Evolutionary conservation across 768 basidiomycete genomes (phyloP).

Genomic region (Boletus subcaerulescens): DNA sequence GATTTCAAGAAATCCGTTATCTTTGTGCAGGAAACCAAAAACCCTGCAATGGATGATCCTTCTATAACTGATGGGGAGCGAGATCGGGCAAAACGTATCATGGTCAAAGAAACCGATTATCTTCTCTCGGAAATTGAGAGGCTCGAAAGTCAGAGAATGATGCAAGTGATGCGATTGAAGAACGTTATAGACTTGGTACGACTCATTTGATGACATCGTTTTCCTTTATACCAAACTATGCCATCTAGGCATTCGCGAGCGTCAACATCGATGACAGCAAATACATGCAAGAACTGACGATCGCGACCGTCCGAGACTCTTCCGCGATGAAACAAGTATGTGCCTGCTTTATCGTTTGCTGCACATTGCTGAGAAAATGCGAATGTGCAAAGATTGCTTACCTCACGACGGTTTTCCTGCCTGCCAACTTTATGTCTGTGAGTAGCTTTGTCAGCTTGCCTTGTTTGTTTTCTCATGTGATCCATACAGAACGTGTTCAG

Average conservation of each 20-base stretch:
- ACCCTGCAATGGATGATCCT: constrained; percentile 43
- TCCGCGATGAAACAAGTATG: constrained; percentile 36
- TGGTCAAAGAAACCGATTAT: constrained; percentile 47
- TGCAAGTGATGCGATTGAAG: constrained; percentile 30
- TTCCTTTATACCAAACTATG: background rate
- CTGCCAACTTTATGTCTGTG: constrained; percentile 44
- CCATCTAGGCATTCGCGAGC: constrained; percentile 50
- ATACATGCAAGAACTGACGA: constrained; percentile 49
- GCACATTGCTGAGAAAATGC: background rate
- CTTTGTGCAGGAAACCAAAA: constrained; percentile 47
- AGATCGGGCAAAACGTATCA: constrained; percentile 26
- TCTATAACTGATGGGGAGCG: constrained; percentile 14
- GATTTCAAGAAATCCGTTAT: constrained; percentile 52
- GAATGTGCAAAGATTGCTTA: constrained; percentile 35
- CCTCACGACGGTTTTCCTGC: constrained; percentile 60
- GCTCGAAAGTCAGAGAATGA: constrained; percentile 35
- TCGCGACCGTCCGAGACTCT: constrained; percentile 42
- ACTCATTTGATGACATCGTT: background rate
- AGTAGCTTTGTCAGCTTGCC: background rate
- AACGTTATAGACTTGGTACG: constrained; percentile 35
- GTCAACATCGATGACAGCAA: constrained; percentile 57
- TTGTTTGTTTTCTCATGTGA: background rate
- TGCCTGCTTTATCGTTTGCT: constrained; percentile 25
- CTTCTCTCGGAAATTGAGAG: constrained; percentile 50
- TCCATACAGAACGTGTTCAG: constrained; percentile 45